phyloP scores from a whole-genome alignment of 805 yeast genomes.

The Candida golubevii region DNA sequence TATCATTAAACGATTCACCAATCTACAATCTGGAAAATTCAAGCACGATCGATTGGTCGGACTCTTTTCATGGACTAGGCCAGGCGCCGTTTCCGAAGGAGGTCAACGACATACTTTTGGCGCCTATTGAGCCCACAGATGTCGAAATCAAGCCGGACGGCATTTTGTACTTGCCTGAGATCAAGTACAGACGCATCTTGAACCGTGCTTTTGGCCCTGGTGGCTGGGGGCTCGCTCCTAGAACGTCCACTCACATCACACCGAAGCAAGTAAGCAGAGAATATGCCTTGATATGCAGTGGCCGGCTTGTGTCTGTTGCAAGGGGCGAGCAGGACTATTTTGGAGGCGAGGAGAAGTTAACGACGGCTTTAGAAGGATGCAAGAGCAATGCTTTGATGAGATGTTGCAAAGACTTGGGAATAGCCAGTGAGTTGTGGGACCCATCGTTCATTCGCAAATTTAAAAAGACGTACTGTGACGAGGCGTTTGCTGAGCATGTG shows the following conservation, averaged over 20 bases:
- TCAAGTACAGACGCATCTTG: slow-evolving; percentile 85
- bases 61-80: slow-evolving; percentile 84
- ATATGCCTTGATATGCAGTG: slow-evolving; percentile 82
- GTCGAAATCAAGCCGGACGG: slow-evolving; percentile 97
- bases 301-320: slow-evolving; percentile 84
- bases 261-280: slow-evolving; percentile 78
- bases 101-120: slow-evolving; percentile 55
- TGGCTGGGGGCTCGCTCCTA: slow-evolving; percentile 96
- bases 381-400: slow-evolving; percentile 96
- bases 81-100: slow-evolving; percentile 65
- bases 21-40: slow-evolving; percentile 15
- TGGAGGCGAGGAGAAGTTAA: slow-evolving; percentile 72
- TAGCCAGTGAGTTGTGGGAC: slow-evolving; percentile 97
- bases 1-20: slow-evolving; percentile 24
- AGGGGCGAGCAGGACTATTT: slow-evolving; percentile 95
- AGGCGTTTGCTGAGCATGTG: slow-evolving; percentile 80
- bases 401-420: slow-evolving; percentile 95
- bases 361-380: slow-evolving; percentile 97
- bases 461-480: slow-evolving; percentile 57
- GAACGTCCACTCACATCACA: slow-evolving; percentile 79
- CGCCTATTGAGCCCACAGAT: slow-evolving; percentile 63
- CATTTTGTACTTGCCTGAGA: slow-evolving; percentile 85
- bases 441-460: slow-evolving; percentile 68
- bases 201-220: slow-evolving; percentile 97
- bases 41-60: slow-evolving; percentile 67